Conservation (phyloP, 768 basidiomycete species). For the Boletus subparvulus region DNA sequence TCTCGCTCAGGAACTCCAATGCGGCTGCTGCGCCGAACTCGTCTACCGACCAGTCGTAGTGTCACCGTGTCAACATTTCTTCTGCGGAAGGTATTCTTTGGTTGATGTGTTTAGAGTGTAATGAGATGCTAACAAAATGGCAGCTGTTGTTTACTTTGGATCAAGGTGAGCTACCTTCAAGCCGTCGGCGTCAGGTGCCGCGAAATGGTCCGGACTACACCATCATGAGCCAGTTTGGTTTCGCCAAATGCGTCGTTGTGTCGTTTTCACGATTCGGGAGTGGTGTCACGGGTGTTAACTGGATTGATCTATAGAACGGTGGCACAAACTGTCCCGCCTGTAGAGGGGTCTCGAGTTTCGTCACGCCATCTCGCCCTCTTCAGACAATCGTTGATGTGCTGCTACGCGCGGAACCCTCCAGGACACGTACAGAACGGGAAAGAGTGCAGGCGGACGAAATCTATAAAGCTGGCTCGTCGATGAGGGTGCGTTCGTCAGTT, state of each 20-base stretch:
- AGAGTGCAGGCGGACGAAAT: slow-evolving; percentile 81
- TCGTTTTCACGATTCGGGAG: background rate
- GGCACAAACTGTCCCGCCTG: slow-evolving; percentile 85
- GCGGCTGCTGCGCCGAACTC: slow-evolving; percentile 81
- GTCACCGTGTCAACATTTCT: slow-evolving; percentile 85
- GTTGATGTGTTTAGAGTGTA: background rate
- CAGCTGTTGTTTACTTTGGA: slow-evolving; percentile 83
- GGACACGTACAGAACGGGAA: slow-evolving; percentile 66
- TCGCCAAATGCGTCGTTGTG: background rate
- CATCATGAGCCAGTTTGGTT: background rate
- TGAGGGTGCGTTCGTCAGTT: slow-evolving; percentile 53
- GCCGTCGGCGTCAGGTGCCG: background rate
- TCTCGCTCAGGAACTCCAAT: slow-evolving; percentile 73
- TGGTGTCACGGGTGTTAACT: slow-evolving; percentile 8
- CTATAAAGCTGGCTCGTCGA: slow-evolving; percentile 58
- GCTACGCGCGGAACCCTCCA: slow-evolving; percentile 67
- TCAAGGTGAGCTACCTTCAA: slow-evolving; percentile 58
- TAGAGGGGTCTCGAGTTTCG: slow-evolving; percentile 64
- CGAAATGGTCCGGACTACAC: background rate
- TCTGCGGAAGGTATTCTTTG: slow-evolving; percentile 74
- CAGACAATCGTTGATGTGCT: slow-evolving; percentile 73
- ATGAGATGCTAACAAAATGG: slow-evolving; percentile 43
- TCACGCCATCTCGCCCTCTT: slow-evolving; percentile 69
- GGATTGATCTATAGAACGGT: slow-evolving; percentile 56
- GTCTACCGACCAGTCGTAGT: slow-evolving; percentile 83